Conservation (phyloP, 2,329 filamentous ascomycete species). For the Parafenestella ontariensis region DNA sequence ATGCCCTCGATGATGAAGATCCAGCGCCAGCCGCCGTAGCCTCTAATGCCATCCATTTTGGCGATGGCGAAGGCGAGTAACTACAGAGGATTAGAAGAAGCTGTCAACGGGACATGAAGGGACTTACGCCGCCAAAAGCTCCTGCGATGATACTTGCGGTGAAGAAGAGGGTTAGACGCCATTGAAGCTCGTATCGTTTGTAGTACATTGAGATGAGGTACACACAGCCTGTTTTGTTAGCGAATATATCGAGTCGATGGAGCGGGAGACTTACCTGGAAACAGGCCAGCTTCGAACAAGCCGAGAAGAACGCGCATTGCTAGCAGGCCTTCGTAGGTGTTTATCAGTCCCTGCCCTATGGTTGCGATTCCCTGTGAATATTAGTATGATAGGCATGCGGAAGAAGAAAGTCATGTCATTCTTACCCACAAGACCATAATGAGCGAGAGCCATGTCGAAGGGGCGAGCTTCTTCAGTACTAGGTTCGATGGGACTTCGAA, state of each 20-base stretch:
- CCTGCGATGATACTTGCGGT: constrained; percentile 51
- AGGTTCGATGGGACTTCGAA: constrained; percentile 49
- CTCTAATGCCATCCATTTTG: constrained; percentile 66
- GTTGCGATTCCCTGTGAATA: constrained; percentile 43
- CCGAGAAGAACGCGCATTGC: constrained; percentile 53
- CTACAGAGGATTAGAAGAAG: constrained; percentile 12
- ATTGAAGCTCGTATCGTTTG: constrained; percentile 53
- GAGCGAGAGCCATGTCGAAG: constrained; percentile 48
- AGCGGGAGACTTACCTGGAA: constrained; percentile 22
- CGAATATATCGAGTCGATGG: not conserved
- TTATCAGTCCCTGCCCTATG: constrained; percentile 56
- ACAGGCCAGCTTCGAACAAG: constrained; percentile 49
- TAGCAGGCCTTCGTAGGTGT: constrained; percentile 56
- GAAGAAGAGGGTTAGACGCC: constrained; percentile 52
- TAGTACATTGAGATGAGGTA: constrained; percentile 51
- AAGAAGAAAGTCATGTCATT: not conserved
- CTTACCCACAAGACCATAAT: constrained; percentile 50
- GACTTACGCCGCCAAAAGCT: constrained; percentile 49
- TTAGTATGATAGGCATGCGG: not conserved
- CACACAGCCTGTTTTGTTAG: constrained; percentile 29
- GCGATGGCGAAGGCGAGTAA: constrained; percentile 58
- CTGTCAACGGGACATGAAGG: not conserved
- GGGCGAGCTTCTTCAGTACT: constrained; percentile 49
- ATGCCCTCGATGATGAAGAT: constrained; percentile 42
- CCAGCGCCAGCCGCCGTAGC: constrained; percentile 47